Percentiles rank a stretch among this genome's conserved stretches.
Conservation (phyloP, 805 yeast genomes). For the Saturnispora silvae region DNA sequence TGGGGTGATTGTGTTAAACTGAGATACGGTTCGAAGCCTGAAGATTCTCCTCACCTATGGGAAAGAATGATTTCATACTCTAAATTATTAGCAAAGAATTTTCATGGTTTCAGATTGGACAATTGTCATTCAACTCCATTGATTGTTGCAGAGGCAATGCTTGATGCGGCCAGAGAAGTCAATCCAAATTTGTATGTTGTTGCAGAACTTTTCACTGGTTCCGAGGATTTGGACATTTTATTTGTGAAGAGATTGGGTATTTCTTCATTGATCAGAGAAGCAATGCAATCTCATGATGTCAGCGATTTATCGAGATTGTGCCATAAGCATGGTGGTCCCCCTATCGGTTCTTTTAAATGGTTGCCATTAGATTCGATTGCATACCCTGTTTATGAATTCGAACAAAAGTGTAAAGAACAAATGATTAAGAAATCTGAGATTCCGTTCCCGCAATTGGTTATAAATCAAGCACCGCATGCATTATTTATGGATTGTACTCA, state of each 20-base stretch:
- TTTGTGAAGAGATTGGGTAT: constrained; percentile 88
- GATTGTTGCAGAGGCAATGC: constrained; percentile 82
- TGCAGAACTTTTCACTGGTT: constrained; percentile 90
- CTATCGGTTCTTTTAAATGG: constrained; percentile 85
- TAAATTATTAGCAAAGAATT: constrained; percentile 55
- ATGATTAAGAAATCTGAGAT: constrained; percentile 44
- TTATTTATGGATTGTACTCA: constrained; percentile 97
- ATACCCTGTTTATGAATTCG: constrained; percentile 41
- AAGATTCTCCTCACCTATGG: constrained; percentile 89
- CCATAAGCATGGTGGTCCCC: constrained; percentile 90
- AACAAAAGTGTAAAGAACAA: constrained; percentile 17
- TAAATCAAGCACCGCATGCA: constrained; percentile 78
- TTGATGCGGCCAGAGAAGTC: constrained; percentile 77
- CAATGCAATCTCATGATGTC: constrained; percentile 93
- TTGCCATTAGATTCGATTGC: constrained; percentile 67
- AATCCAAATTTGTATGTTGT: constrained; percentile 86
- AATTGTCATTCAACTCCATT: constrained; percentile 95
- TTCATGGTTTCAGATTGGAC: constrained; percentile 86
- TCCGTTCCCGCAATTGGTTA: constrained; percentile 55
- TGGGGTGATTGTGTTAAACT: constrained; percentile 97
- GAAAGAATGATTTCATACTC: constrained; percentile 74
- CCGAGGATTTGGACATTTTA: constrained; percentile 79
- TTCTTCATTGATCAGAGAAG: constrained; percentile 84
- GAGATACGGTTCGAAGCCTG: constrained; percentile 66
- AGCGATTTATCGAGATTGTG: constrained; percentile 77